These are phyloP conservation scores for Suillus fuscotomentosus DNA, from an alignment of 768 basidiomycete species.

Conservation along the genomic window DNA sequence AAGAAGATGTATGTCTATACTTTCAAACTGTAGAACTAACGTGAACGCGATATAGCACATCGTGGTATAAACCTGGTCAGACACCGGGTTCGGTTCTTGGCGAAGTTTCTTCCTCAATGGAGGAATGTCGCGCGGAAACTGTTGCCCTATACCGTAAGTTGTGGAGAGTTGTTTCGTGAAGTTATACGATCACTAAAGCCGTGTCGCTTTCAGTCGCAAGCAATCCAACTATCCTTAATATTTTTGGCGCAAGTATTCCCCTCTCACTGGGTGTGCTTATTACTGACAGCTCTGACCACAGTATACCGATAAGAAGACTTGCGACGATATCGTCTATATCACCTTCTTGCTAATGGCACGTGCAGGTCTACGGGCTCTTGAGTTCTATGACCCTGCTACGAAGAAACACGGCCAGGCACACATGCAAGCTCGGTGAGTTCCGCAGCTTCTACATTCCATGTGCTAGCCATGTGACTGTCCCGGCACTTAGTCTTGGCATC, in stretches of 20 bases:
- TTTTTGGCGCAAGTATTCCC: constrained; percentile 63
- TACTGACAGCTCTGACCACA: constrained; percentile 23
- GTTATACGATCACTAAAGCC: background rate
- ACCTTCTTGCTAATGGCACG: constrained; percentile 88
- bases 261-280: background rate
- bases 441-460: background rate
- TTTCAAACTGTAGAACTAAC: background rate
- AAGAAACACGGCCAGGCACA: constrained; percentile 87
- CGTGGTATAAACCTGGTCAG: constrained; percentile 90
- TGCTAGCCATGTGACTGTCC: constrained; percentile 3
- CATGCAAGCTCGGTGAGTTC: constrained; percentile 79
- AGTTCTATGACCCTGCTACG: constrained; percentile 79
- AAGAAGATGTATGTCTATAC: constrained; percentile 55
- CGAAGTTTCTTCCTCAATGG: constrained; percentile 87
- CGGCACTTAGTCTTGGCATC: constrained; percentile 63
- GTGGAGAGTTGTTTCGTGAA: background rate
- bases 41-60: constrained; percentile 41
- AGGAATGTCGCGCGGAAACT: constrained; percentile 90
- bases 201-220: constrained; percentile 52
- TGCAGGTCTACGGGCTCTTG: constrained; percentile 73
- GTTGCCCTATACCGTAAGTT: constrained; percentile 76
- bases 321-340: constrained; percentile 78
- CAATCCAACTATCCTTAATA: constrained; percentile 72
- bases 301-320: constrained; percentile 66
- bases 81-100: constrained; percentile 81